Conservation (phyloP, 345 rosid genomes). For the Iberis pinnata region DNA sequence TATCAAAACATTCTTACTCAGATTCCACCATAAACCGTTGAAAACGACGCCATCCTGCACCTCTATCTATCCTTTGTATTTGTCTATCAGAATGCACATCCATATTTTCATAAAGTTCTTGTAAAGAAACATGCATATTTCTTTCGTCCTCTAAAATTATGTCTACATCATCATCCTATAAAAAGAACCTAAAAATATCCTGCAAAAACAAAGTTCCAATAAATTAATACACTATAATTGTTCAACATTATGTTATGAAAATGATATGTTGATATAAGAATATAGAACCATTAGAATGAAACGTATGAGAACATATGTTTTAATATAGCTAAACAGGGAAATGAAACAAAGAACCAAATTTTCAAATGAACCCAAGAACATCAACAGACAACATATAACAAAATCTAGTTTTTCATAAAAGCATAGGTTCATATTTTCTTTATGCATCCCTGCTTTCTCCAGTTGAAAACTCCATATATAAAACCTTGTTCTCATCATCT, state of each 20-base stretch:
- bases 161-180: conserved; percentile 4
- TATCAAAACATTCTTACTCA: background rate
- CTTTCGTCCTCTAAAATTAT: background rate
- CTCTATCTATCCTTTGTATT: background rate
- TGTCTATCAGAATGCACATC: background rate
- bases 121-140: background rate
- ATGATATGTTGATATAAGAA: too few species aligned
- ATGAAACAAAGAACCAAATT: too few species aligned
- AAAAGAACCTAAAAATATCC: background rate
- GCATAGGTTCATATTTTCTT: too few species aligned
- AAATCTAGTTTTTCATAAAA: too few species aligned
- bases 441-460: background rate
- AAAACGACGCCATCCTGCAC: background rate
- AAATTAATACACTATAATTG: too few species aligned
- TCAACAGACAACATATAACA: too few species aligned
- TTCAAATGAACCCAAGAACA: too few species aligned
- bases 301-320: too few species aligned
- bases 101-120: background rate
- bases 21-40: background rate
- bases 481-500: background rate
- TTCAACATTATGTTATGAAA: too few species aligned
- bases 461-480: conserved; percentile 2
- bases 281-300: too few species aligned
- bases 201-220: too few species aligned
- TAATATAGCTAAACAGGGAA: too few species aligned